Evolutionary conservation across 2,329 filamentous ascomycete genomes (phyloP).

Genomic region (Fusarium humuli): DNA sequence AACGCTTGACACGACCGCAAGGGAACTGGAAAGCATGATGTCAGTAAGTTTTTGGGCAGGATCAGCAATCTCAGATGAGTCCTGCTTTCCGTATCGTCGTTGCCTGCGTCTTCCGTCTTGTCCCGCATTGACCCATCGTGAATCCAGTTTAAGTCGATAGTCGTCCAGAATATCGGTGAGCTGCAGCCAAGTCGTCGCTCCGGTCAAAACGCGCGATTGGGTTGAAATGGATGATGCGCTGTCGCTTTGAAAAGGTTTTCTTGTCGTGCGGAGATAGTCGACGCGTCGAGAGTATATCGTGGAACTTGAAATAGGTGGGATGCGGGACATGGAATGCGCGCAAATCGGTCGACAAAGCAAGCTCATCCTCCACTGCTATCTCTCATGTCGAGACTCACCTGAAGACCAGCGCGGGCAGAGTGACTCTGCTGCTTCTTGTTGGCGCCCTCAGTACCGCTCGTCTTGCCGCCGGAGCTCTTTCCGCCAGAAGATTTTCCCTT

Average conservation of each 20-base stretch:
- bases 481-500: constrained; percentile 94
- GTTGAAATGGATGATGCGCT: constrained; percentile 11
- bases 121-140: constrained; percentile 28
- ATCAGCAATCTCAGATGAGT: constrained; percentile 15
- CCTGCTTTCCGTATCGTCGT: constrained; percentile 16
- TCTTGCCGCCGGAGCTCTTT: constrained; percentile 87
- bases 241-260: constrained; percentile 35
- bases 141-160: constrained; percentile 8
- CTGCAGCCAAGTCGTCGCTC: constrained; percentile 21
- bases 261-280: constrained; percentile 40
- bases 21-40: constrained; percentile 76
- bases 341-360: constrained; percentile 38
- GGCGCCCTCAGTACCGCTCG: constrained; percentile 66
- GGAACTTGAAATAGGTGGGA: constrained; percentile 40
- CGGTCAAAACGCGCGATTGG: constrained; percentile 5
- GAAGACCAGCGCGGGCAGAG: constrained; percentile 92
- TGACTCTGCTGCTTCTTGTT: constrained; percentile 94
- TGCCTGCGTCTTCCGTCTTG: constrained; percentile 29
- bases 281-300: constrained; percentile 43
- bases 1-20: constrained; percentile 99
- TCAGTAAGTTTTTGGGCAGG: constrained; percentile 38
- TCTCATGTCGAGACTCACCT: constrained; percentile 71
- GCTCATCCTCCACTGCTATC: constrained; percentile 16
- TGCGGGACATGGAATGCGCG: constrained; percentile 45
- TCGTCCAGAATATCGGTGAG: constrained; percentile 14